A percentile compares a stretch with the other conserved stretches of the same genome.
Conservation (phyloP, 2,329 filamentous ascomycete genomes). For the Colletotrichum sp. region DNA sequence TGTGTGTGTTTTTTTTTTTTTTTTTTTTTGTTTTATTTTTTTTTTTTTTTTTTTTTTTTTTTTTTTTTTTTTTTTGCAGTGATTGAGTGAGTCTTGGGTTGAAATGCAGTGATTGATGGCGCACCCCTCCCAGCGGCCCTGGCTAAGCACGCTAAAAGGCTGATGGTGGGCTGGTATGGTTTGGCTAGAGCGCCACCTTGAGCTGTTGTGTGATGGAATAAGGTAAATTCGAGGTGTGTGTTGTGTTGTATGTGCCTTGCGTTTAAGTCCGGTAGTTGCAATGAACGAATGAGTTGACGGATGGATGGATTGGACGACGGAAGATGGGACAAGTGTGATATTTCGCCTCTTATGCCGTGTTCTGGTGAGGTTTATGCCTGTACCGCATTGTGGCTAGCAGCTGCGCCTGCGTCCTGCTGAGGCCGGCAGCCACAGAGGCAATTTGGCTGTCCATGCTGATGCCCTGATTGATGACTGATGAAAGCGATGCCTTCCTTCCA, state of each 20-base stretch:
- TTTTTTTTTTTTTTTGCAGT: too few relatives aligned
- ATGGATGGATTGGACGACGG: conserved; percentile 3
- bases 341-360: background rate
- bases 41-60: too few relatives aligned
- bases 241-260: background rate
- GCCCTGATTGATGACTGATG: background rate
- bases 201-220: background rate
- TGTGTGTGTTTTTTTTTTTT: too few relatives aligned
- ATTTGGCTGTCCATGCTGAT: background rate
- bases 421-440: background rate
- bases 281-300: background rate
- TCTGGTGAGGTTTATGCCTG: background rate
- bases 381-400: background rate
- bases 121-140: background rate
- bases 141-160: background rate
- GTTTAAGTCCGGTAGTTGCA: background rate
- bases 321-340: conserved; percentile 17
- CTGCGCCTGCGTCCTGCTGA: background rate
- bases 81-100: too few relatives aligned
- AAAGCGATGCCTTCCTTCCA: background rate
- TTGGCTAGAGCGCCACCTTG: background rate
- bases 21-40: too few relatives aligned
- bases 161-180: background rate
- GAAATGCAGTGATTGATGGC: too few relatives aligned
- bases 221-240: background rate